Conservation (phyloP, 2,329 filamentous ascomycete species). For the Colletotrichum truncatum region DNA sequence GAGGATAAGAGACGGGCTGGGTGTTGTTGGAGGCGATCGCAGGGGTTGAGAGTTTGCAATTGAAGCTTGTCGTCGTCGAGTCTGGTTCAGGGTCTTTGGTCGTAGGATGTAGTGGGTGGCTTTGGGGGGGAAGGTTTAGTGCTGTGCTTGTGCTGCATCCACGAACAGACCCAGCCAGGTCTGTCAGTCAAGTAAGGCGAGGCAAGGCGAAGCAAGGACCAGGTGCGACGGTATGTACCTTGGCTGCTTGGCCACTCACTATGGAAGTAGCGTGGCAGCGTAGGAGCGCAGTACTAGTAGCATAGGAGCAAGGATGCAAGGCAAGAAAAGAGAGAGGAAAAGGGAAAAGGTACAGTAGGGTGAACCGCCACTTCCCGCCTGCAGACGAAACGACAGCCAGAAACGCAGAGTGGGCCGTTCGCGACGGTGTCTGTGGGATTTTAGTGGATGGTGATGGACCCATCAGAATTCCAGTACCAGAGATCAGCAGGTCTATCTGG, state of each 20-base stretch:
- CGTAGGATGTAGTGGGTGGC: not conserved
- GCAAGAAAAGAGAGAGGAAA: not conserved
- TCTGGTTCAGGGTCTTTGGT: not conserved
- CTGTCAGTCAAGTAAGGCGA: slow-evolving; percentile 5
- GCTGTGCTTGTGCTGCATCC: slow-evolving; percentile 3
- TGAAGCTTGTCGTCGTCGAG: slow-evolving; percentile 14
- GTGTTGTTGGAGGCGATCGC: not conserved
- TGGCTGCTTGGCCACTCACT: too few relatives aligned
- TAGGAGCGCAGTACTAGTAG: too few relatives aligned
- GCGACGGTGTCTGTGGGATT: not conserved
- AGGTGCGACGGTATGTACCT: too few relatives aligned
- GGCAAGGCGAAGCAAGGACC: slow-evolving; percentile 5
- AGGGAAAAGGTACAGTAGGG: not conserved
- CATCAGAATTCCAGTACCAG: not conserved
- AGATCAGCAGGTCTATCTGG: not conserved
- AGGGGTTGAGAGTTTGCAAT: not conserved
- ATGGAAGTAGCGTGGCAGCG: too few relatives aligned
- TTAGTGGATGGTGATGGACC: not conserved
- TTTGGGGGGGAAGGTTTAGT: not conserved
- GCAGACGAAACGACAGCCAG: not conserved
- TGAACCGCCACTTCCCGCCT: slow-evolving; percentile 7
- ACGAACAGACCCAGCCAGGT: slow-evolving; percentile 1
- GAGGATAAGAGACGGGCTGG: not conserved
- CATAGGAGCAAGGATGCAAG: too few relatives aligned
- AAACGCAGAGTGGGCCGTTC: too few relatives aligned